Conservation (phyloP, 2,329 filamentous ascomycete species). For the Cladosporium sp. region DNA sequence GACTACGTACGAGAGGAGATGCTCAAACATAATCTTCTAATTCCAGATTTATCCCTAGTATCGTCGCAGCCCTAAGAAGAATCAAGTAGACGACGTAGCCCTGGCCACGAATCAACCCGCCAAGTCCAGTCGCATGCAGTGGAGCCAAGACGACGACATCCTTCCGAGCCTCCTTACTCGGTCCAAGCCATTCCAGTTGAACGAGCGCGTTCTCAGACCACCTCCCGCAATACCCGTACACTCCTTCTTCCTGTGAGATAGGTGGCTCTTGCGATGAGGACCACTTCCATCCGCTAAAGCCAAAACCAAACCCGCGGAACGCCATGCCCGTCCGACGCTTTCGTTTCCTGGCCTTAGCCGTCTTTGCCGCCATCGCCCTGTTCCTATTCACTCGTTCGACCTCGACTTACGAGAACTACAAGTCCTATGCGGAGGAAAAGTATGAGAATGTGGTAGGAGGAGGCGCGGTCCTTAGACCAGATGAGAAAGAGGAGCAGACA, state of each 20-base stretch:
- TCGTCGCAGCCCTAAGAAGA: background rate
- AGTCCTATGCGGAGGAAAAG: slow-evolving; percentile 16
- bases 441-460: slow-evolving; percentile 18
- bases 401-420: slow-evolving; percentile 16
- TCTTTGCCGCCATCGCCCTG: slow-evolving; percentile 29
- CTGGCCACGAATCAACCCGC: slow-evolving; percentile 1
- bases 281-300: background rate
- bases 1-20: background rate
- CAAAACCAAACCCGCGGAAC: background rate
- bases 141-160: slow-evolving; percentile 15
- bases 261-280: slow-evolving; percentile 3
- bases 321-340: slow-evolving; percentile 29
- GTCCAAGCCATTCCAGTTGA: slow-evolving; percentile 9
- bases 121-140: slow-evolving; percentile 3
- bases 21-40: background rate
- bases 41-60: background rate
- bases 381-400: slow-evolving; percentile 28
- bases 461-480: slow-evolving; percentile 9
- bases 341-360: slow-evolving; percentile 28
- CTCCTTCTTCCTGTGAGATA: background rate
- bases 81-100: background rate
- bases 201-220: slow-evolving; percentile 8
- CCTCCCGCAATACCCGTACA: background rate
- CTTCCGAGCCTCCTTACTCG: slow-evolving; percentile 10
- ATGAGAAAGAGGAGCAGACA: slow-evolving; percentile 2